Percentiles rank a stretch among this genome's conserved stretches.
phyloP scores from a whole-genome alignment of 2,329 filamentous ascomycete genomes.

The Trichoderma koningiopsis region DNA sequence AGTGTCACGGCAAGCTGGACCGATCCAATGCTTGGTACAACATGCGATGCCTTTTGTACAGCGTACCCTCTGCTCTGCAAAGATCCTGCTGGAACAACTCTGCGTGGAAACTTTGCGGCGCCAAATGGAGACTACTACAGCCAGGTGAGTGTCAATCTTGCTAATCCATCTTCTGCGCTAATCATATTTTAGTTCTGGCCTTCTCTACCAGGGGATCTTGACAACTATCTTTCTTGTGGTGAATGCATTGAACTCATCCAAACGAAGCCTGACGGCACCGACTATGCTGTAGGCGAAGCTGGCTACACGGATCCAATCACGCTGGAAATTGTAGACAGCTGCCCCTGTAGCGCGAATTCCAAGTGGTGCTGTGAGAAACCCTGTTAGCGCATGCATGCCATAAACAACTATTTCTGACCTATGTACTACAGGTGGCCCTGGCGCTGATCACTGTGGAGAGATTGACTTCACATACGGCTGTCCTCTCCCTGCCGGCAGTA shows the following conservation, averaged over 20 bases:
- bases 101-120: conserved; percentile 19
- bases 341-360: conserved; percentile 16
- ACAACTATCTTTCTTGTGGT: conserved; percentile 20
- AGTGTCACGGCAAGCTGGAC: conserved; percentile 15
- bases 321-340: conserved; percentile 15
- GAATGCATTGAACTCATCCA: conserved; percentile 14
- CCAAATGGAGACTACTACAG: conserved; percentile 18
- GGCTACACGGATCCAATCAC: conserved; percentile 18
- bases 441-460: conserved; percentile 17
- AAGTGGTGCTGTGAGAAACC: conserved; percentile 20
- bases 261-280: conserved; percentile 11
- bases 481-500: conserved; percentile 16
- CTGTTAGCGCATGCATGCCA: no score
- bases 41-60: conserved; percentile 16
- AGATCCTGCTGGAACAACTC: conserved; percentile 12
- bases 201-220: not conserved
- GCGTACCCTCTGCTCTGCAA: conserved; percentile 16
- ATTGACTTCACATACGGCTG: conserved; percentile 19
- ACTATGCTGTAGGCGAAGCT: conserved; percentile 12
- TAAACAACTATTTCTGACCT: not conserved
- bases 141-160: not conserved
- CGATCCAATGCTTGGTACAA: conserved; percentile 11
- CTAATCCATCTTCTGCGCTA: not conserved
- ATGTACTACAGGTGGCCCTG: not conserved
- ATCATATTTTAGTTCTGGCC: conserved; percentile 2